Base-by-base conservation (phyloP, 495 filamentous ascomycete genomes). In the Haplographium delicatum region DNA sequence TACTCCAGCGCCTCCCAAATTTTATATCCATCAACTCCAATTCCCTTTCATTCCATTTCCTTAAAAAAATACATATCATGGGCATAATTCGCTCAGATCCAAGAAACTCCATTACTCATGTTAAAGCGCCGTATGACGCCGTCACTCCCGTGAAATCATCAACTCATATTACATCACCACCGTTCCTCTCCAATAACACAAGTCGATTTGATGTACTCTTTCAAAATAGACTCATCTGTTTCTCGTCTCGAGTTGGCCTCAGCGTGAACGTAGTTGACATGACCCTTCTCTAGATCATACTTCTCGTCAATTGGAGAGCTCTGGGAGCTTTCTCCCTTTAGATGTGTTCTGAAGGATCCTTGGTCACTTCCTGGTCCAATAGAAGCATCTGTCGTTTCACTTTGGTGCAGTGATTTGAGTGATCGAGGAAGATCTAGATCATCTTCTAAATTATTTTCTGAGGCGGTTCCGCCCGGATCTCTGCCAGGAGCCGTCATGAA, bases 231-330 rank as follows among this genome's bases (percentile, higher is more conserved):
- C 19, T 47, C 28, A 30, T 34, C 30, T 19, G 28, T 35, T 23
- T 13, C 25, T 10, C 18, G 22, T 19, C 2, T 22, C 13, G 24
- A 15, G 3, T 15, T 22, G 11, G 8, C 2, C 18, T 1, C 43
- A 15, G 30, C 24, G 19, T 44, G 11, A 8, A 15, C 27, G n/a
- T 3, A 26, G 13, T 5, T 15, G 6, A 20, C 5, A 20, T 28
- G n/a, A 4, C 27, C 43, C 23, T 34, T 46, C 26, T 46, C 43
- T 16, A 46, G n/a, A 20, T 46, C 43, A 18, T n/a, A 9, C 11
- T 47, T 23, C n/a, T 1, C 8, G n/a, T n/a, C n/a, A n/a, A n/a
- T n/a, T n/a, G n/a, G n/a, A n/a, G 16, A 13, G 6, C 30, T 31
- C 16, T 22, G 7, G 26, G 13, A n/a, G 10, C 18, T 10, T 25